phyloP scores from a whole-genome alignment of 768 basidiomycete genomes.

The Termitomyces heimii region DNA sequence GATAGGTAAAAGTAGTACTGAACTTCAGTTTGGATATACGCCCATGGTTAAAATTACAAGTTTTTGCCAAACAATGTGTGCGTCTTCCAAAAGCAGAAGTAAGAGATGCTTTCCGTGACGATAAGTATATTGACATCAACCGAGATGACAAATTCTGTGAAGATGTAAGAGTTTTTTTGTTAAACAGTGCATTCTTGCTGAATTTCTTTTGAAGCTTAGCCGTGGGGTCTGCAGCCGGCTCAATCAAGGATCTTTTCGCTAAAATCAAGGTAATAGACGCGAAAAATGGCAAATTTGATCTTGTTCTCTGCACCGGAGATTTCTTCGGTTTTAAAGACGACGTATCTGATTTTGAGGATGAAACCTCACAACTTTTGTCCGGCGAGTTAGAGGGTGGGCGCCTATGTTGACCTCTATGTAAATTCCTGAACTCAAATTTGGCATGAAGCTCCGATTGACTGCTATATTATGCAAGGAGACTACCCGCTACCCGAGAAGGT shows the following conservation, averaged over 20 bases:
- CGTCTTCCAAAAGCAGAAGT: not conserved
- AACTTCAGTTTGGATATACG: no score
- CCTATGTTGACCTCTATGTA: not conserved
- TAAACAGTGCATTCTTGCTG: not conserved
- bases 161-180: conserved; percentile 25
- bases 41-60: not conserved
- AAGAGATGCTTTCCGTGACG: not conserved
- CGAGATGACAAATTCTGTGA: conserved; percentile 23
- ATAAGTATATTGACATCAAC: not conserved
- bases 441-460: conserved; percentile 74
- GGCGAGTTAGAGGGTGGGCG: conserved; percentile 61
- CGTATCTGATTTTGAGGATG: conserved; percentile 34
- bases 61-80: conserved; percentile 8
- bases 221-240: conserved; percentile 75
- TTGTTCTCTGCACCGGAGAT: conserved; percentile 77
- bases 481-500: conserved; percentile 67
- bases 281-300: conserved; percentile 92
- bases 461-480: conserved; percentile 90
- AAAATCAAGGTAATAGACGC: conserved; percentile 82
- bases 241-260: conserved; percentile 65
- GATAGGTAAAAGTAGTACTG: no score
- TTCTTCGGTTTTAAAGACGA: conserved; percentile 64
- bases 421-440: conserved; percentile 4
- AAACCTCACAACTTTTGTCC: conserved; percentile 55
- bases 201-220: conserved; percentile 42